Evolutionary conservation across 805 yeast genomes (phyloP), one percentile per base, ranked within the genome.

Genomic region (Clavispora fructus): DNA sequence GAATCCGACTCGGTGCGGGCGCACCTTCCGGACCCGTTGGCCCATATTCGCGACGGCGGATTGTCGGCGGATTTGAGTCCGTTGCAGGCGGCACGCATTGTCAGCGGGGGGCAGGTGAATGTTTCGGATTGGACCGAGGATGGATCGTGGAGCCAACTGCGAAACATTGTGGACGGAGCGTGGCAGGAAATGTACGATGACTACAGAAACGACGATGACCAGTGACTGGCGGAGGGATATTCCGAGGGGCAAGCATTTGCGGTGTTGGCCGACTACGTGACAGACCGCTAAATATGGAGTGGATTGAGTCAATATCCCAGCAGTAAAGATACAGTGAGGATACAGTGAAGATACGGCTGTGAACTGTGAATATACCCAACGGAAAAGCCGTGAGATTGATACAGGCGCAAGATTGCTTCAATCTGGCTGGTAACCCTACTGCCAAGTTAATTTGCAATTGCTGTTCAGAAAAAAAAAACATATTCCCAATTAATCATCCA

Each of bases 1-100:
- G 63, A 35, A 41, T 52, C 49, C 28, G 54, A 39, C 35, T 45
- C 46, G 28, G 48, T 55, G 27, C 45, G 54, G 10, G 58, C 58
- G 48, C 69, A 60, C 40, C 58, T 70, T 29, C 75, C 77, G 1
- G 77, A 71, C 43, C 77, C 77, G 1, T 56, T 71, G 40, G 72
- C 74, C 5, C 77, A 71, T 48, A 63, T 71, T 19, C 58, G 57
- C 37, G 74, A 71, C 43, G 75, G 75, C 2, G 63, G 56, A n/a
- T 54, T 71, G 9, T 56, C 51, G 11, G 64, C 56, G 11, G 60
- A 55, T 28, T 52, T 69, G 32, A 50, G 45, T 16, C 68, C 75
- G 4, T 55, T 71, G 8, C 58, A 60, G 39, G 74, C 75, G 4
- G 77, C 77, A 4, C 60, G 65, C 46, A 57, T 70, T 6, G 55